These are phyloP conservation scores for Yamadazyma diospyri DNA, from an alignment of 1,139 yeast genomes.

Conservation along the genomic window DNA sequence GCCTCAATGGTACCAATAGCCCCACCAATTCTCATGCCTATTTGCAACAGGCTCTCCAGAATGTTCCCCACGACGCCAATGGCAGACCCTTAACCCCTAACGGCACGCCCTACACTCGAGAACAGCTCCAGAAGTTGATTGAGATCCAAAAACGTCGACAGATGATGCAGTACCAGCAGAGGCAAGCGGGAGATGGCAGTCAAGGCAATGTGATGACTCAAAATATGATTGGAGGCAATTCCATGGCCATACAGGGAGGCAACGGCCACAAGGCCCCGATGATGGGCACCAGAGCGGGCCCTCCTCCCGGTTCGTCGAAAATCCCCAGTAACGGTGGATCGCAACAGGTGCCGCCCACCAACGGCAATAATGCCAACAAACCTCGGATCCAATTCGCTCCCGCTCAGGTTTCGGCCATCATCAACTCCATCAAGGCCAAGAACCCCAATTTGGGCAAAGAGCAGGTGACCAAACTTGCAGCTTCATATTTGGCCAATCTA, in stretches of 20 bases:
- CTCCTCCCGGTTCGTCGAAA: conserved; percentile 6
- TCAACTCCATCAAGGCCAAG: conserved; percentile 64
- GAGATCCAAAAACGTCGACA: conserved; percentile 53
- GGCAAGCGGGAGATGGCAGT: conserved; percentile 12
- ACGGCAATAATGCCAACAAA: conserved; percentile 19
- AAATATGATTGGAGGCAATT: conserved; percentile 3
- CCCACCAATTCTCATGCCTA: conserved; percentile 6
- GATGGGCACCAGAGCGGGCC: conserved; percentile 17
- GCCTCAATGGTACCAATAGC: conserved; percentile 2
- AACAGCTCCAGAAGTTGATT: conserved; percentile 51
- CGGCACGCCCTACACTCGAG: conserved; percentile 53
- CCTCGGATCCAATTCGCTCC: conserved; percentile 49
- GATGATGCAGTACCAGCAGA: conserved; percentile 42
- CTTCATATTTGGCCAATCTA: conserved; percentile 59
- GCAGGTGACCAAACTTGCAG: conserved; percentile 71
- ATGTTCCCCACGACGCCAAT: conserved; percentile 9
- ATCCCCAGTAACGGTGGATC: conserved; percentile 2
- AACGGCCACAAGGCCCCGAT: conserved; percentile 7
- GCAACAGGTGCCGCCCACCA: conserved; percentile 15
- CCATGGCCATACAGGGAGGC: not conserved
- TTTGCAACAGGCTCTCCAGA: conserved; percentile 8
- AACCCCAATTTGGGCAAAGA: conserved; percentile 67
- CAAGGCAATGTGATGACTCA: not conserved
- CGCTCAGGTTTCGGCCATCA: conserved; percentile 67
- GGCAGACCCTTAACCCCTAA: conserved; percentile 44